Conservation (phyloP, 257 asterid genomes). For the Solanum medicagineum region DNA sequence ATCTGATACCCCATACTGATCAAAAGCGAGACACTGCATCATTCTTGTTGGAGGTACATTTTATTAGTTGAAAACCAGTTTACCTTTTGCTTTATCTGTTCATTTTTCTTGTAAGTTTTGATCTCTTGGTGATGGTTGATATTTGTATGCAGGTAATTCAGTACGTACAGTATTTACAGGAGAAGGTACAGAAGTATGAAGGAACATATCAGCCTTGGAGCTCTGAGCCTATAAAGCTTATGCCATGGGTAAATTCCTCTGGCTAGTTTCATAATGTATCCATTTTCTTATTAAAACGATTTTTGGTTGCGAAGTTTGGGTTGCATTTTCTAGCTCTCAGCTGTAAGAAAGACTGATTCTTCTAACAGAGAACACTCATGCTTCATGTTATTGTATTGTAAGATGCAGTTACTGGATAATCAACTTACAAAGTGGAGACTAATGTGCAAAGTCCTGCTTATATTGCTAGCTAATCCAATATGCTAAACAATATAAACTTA, state of each 20-base stretch:
- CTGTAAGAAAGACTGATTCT: background rate
- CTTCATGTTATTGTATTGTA: background rate
- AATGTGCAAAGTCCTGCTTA: background rate
- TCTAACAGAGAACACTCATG: background rate
- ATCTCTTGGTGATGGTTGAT: constrained; percentile 5
- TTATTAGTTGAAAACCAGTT: background rate
- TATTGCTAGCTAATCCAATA: background rate
- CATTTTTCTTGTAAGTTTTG: background rate
- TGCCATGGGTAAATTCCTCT: constrained; percentile 78
- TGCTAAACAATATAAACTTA: background rate
- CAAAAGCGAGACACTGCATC: constrained; percentile 95
- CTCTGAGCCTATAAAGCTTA: constrained; percentile 80
- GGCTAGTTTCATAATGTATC: background rate
- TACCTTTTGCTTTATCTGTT: background rate
- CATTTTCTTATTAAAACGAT: background rate
- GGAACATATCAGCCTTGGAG: constrained; percentile 77
- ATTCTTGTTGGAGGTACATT: constrained; percentile 65
- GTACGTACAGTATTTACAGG: constrained; percentile 71
- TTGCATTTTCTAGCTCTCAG: background rate
- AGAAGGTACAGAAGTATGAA: constrained; percentile 69
- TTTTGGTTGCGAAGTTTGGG: background rate
- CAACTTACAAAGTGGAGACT: background rate
- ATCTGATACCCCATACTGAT: constrained; percentile 70
- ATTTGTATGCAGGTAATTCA: constrained; percentile 63
- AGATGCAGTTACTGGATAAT: background rate